Percentiles rank a stretch among this genome's conserved stretches.
phyloP scores from a whole-genome alignment of 2,329 filamentous ascomycete genomes.

The Chaetomium globosum region DNA sequence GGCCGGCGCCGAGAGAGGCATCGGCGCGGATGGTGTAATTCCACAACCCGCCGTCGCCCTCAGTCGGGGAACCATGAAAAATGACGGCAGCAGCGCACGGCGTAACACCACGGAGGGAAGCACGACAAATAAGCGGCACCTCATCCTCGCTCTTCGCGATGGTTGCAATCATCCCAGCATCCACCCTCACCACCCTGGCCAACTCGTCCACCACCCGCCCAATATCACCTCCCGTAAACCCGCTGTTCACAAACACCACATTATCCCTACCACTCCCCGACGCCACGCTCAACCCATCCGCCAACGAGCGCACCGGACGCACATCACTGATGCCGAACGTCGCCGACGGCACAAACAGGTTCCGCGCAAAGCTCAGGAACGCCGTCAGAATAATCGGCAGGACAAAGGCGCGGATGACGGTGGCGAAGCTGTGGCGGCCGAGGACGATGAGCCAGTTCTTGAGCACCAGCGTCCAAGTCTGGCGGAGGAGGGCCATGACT shows the following conservation, averaged over 20 bases:
- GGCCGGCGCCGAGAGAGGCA: slow-evolving; percentile 65
- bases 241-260: slow-evolving; percentile 78
- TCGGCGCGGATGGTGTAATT: slow-evolving; percentile 85
- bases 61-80: slow-evolving; percentile 72
- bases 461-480: slow-evolving; percentile 62
- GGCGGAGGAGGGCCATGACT: slow-evolving; percentile 56
- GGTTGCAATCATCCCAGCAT: slow-evolving; percentile 52
- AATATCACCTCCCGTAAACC: slow-evolving; percentile 68
- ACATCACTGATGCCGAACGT: slow-evolving; percentile 70
- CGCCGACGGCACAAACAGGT: slow-evolving; percentile 79
- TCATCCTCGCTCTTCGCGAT: slow-evolving; percentile 38
- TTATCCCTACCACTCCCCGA: slow-evolving; percentile 62
- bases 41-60: slow-evolving; percentile 70
- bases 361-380: slow-evolving; percentile 72
- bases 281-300: slow-evolving; percentile 63
- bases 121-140: slow-evolving; percentile 55
- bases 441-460: slow-evolving; percentile 66
- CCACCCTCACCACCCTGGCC: slow-evolving; percentile 55
- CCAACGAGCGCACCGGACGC: slow-evolving; percentile 63
- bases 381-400: slow-evolving; percentile 61
- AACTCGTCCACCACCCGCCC: slow-evolving; percentile 68
- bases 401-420: slow-evolving; percentile 60
- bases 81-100: slow-evolving; percentile 72
- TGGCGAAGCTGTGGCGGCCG: slow-evolving; percentile 55
- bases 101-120: slow-evolving; percentile 64